Base-by-base conservation (phyloP, 257 asterid species). In the Solanum pinnatisectum region DNA sequence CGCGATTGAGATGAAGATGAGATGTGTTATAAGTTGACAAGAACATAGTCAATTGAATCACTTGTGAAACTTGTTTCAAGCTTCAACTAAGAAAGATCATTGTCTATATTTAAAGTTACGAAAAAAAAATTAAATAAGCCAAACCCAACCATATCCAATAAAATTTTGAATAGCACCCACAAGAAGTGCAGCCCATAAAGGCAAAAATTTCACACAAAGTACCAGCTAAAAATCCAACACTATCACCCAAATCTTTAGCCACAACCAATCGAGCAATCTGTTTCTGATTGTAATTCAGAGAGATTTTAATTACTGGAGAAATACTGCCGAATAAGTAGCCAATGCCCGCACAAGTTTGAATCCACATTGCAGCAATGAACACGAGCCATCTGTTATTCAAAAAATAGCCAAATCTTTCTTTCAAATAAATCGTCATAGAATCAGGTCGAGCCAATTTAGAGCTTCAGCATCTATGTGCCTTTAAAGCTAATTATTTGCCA, bases 161-260 rank as follows among this genome's bases (percentile, higher is more conserved):
- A 91, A 87, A 49, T 93, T 91, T 86, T 89, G 92, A 1, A 89
- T 5, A 59, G 90, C 95, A 81, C 95, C 95, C 42, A 93, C 90
- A 72, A 93, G 90, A 44, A 91, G 95, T 52, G 91, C 92, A 73
- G 83, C 95, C 95, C 95, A 93, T 18, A 93, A 67, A 49, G 95
- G 95, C 86, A 91, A 90, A n/a, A 20, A 90, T 39, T 89, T 92
- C 94, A 44, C 90, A 91, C 32, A 92, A 87, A 91, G 67, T 88
- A 56, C 93, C 94, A 83, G 94, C 92, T 87, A 92, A 87, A 84
- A 92, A 91, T 8, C 94, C 94, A 52, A 92, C 94, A 79, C 93
- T 90, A 32, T 92, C 94, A 9, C 94, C 94, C 25, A 92, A 87
- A 86, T 92, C 94, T 90, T 92, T 92, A 9, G 93, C 94, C n/a